Evolutionary conservation across 2,329 filamentous ascomycete species (phyloP), one percentile per base, ranked within the genome.

Genomic region (Ceratocystis albifundus): DNA sequence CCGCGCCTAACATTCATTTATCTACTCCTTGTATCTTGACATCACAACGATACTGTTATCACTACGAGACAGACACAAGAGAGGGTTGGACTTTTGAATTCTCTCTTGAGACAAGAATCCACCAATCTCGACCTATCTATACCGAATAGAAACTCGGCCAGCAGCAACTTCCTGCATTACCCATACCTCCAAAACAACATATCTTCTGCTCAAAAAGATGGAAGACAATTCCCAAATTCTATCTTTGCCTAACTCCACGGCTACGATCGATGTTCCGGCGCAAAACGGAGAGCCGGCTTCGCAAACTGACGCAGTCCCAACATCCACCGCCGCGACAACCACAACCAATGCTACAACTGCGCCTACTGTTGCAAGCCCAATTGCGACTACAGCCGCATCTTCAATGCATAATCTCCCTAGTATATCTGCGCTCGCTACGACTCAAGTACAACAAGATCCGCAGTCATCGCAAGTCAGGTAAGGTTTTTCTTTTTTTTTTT

Each of bases 221-320:
- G 80, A 82, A 71, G 80, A 82, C 70, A 76, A 74, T 66, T 69
- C 74, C 41, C 76, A 77, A 65, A 70, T 75, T 61, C 72, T 78
- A 57, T 72, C 76, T 57, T 72, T 75, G 61, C 72, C 76, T 50
- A 72, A 75, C 46, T 74, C 76, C 45, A 73, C 74, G 61, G 41
- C 61, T 12, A 17, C 36, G 36, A 41, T n/a, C 15, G 61, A 63
- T 1, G 28, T 59, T n/a, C 55, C 25, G 55, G 55, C 55, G 30
- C 55, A 59, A 59, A 32, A 20, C 8, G 72, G 78, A 53, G 81
- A 84, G 69, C 75, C 78, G 20, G 78, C 80, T 67, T 80, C 81
- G 36, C 76, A 78, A 70, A 79, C 79, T 25, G 78, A 76, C 70
- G 80, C 80, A 41, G 78, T 78, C 2, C 80, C 81, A 2, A 78